Evolutionary conservation across 192 early-diverging fungal species (phyloP).

Genomic region (Coemansia sp.): DNA sequence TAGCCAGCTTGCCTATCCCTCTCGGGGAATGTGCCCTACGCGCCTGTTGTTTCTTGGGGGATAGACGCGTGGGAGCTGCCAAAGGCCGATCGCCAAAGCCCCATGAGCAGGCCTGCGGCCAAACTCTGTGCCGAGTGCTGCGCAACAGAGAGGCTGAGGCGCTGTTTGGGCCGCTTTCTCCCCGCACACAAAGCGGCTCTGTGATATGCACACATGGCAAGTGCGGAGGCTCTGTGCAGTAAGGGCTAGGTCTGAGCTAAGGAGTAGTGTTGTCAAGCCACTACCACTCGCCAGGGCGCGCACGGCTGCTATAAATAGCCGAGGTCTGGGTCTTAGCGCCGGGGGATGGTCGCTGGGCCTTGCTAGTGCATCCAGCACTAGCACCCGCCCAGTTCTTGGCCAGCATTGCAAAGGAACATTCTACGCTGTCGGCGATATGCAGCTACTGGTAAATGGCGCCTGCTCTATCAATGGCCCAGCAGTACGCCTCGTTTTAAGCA

Average conservation of each 20-base stretch:
- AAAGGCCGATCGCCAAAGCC: neutral
- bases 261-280: neutral
- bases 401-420: neutral
- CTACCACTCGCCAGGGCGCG: neutral
- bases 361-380: neutral
- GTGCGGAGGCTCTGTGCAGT: neutral
- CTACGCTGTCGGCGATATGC: conserved; percentile 2
- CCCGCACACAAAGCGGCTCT: neutral
- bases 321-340: neutral
- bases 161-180: neutral
- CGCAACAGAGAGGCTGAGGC: neutral
- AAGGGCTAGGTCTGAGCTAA: neutral
- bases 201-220: neutral
- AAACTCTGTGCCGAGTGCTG: neutral
- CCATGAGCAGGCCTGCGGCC: neutral
- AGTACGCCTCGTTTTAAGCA: conserved; percentile 2
- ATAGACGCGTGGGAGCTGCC: neutral
- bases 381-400: neutral
- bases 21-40: neutral
- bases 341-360: neutral
- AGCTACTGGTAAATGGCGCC: conserved; percentile 4
- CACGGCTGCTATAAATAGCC: neutral
- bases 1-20: neutral
- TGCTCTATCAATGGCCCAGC: conserved; percentile 2
- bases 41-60: neutral